Evolutionary conservation across 768 basidiomycete species (phyloP).

Genomic region (Tephrocybe rancida): DNA sequence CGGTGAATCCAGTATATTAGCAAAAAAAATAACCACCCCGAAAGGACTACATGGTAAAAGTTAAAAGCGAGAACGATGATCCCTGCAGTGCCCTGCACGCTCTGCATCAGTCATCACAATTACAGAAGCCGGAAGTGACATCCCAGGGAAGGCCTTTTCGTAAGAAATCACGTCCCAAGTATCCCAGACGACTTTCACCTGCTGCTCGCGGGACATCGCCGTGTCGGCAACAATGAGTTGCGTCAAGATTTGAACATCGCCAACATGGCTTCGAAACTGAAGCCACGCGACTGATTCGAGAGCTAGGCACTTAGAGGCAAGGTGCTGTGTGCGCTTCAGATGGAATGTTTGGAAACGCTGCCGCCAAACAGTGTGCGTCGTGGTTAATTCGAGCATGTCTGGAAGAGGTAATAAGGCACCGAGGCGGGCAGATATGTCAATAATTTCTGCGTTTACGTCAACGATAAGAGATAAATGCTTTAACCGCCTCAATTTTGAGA

Average conservation of each 20-base stretch:
- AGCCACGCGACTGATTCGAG: conserved; percentile 4
- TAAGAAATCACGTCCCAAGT: not conserved
- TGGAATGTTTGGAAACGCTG: not conserved
- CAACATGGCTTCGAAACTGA: not conserved
- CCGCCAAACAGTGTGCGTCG: not conserved
- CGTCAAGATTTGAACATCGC: conserved; percentile 1
- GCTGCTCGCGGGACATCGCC: not conserved
- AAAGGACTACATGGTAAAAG: too few relatives aligned
- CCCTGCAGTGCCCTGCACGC: not conserved
- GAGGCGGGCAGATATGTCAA: not conserved
- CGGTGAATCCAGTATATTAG: too few relatives aligned
- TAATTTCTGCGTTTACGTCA: not conserved
- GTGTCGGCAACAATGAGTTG: not conserved
- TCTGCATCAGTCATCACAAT: not conserved
- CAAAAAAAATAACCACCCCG: too few relatives aligned
- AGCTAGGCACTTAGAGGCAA: not conserved
- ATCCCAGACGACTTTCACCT: conserved; percentile 1
- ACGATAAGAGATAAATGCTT: conserved; percentile 5
- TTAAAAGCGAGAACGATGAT: not conserved
- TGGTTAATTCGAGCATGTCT: not conserved
- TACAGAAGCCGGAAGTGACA: not conserved
- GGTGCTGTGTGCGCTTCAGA: not conserved
- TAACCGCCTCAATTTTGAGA: not conserved
- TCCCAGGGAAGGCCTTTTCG: not conserved
- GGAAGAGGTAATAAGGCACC: not conserved